phyloP scores from a whole-genome alignment of 2,329 filamentous ascomycete species.

The Pyrenophora teres region DNA sequence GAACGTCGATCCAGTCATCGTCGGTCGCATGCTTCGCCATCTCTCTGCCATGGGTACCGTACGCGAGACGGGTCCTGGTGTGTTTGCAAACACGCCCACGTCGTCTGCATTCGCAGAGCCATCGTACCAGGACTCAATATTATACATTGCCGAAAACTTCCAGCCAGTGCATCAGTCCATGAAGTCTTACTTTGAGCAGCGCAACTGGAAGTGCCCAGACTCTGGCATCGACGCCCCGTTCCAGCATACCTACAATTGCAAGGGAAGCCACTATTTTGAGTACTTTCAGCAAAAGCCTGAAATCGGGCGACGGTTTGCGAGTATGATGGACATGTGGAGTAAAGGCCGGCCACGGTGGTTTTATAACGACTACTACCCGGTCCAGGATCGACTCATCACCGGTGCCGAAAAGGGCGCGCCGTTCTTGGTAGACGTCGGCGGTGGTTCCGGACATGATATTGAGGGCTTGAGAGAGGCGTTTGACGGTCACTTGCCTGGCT shows the following conservation, averaged over 20 bases:
- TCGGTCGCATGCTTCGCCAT: constrained; percentile 35
- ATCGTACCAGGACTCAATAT: constrained; percentile 29
- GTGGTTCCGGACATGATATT: constrained; percentile 32
- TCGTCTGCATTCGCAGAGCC: constrained; percentile 22
- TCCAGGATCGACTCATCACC: constrained; percentile 26
- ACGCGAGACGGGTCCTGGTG: constrained; percentile 21
- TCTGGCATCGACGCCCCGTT: constrained; percentile 26
- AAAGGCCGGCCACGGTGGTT: constrained; percentile 33
- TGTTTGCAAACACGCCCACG: constrained; percentile 23
- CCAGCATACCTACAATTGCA: constrained; percentile 28
- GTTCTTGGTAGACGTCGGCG: constrained; percentile 34
- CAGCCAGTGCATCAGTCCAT: constrained; percentile 23
- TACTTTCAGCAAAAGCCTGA: constrained; percentile 28
- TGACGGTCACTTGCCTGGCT: constrained; percentile 19
- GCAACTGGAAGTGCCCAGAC: constrained; percentile 22
- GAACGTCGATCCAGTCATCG: constrained; percentile 23
- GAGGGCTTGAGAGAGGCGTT: constrained; percentile 26
- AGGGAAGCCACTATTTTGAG: constrained; percentile 28
- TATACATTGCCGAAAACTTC: constrained; percentile 29
- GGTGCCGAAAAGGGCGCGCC: constrained; percentile 17
- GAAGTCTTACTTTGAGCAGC: constrained; percentile 24
- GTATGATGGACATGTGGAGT: constrained; percentile 38
- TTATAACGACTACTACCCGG: constrained; percentile 27
- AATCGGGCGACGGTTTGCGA: constrained; percentile 32
- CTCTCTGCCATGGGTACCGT: constrained; percentile 33